Percentiles rank a stretch among this genome's conserved stretches.
Evolutionary conservation across 2,329 filamentous ascomycete genomes (phyloP).

Genomic region (Cercospora zeina): DNA sequence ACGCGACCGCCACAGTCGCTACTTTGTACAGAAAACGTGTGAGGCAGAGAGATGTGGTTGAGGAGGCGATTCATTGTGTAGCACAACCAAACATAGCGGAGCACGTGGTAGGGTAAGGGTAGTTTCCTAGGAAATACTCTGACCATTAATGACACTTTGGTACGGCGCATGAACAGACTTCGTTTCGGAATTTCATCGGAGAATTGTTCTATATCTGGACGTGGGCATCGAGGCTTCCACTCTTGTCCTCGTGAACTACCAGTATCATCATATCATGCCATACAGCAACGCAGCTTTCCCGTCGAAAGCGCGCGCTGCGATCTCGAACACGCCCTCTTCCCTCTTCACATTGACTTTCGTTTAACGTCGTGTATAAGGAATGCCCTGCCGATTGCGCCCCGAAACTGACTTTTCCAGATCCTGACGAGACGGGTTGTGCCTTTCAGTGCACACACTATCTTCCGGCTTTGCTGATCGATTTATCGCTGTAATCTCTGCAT

Average conservation of each 20-base stretch:
- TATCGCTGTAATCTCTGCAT: background rate
- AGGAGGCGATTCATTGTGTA: background rate
- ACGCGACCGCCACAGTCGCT: constrained; percentile 3
- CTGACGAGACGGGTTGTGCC: background rate
- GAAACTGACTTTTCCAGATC: background rate
- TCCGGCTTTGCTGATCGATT: background rate
- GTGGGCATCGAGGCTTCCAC: background rate
- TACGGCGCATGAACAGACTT: background rate
- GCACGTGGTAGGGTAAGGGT: background rate
- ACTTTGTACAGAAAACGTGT: constrained; percentile 7
- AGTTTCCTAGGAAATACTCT: background rate
- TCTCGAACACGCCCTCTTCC: background rate
- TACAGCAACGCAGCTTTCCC: background rate
- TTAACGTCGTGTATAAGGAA: background rate
- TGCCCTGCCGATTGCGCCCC: background rate
- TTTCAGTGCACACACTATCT: background rate
- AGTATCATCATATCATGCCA: background rate
- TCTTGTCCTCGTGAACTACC: background rate
- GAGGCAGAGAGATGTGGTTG: background rate
- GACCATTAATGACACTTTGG: background rate
- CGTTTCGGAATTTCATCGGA: background rate
- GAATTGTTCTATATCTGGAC: background rate
- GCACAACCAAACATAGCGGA: background rate
- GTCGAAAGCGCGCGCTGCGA: background rate
- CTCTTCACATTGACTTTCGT: background rate